These are phyloP conservation scores for Globisporangium orthogonon DNA, from an alignment of 352 stramenopile genomes.

Conservation along the genomic window DNA sequence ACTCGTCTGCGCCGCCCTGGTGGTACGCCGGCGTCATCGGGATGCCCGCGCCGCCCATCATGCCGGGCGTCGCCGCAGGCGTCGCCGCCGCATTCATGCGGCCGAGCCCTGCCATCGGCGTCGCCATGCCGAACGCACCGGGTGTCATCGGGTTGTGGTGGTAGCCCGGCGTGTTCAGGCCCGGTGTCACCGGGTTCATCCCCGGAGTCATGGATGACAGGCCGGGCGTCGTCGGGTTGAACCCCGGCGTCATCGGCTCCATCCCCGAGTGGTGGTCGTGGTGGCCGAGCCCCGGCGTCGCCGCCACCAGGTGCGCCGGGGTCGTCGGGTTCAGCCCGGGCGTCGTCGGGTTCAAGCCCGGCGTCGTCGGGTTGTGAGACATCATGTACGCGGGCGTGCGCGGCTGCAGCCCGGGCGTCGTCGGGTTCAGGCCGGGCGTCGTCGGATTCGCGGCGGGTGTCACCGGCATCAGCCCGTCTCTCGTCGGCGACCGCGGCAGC, in stretches of 20 bases:
- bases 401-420: constrained; percentile 71
- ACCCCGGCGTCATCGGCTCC: constrained; percentile 85
- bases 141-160: constrained; percentile 87
- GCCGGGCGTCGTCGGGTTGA: constrained; percentile 80
- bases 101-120: constrained; percentile 46
- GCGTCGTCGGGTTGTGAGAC: constrained; percentile 70
- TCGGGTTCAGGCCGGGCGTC: constrained; percentile 77
- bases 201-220: constrained; percentile 75
- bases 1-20: constrained; percentile 35
- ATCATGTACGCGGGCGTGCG: constrained; percentile 76
- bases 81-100: constrained; percentile 63
- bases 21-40: constrained; percentile 78
- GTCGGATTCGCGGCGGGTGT: constrained; percentile 66
- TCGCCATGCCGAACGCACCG: constrained; percentile 69
- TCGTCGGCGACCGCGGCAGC: constrained; percentile 55
- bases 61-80: constrained; percentile 64
- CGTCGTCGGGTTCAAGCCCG: constrained; percentile 75
- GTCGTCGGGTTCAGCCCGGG: constrained; percentile 72
- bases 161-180: constrained; percentile 77
- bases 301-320: constrained; percentile 59
- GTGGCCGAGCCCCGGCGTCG: constrained; percentile 57
- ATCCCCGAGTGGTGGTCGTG: constrained; percentile 60
- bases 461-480: constrained; percentile 57
- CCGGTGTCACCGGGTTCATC: constrained; percentile 75
- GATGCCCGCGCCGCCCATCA: constrained; percentile 53